These are phyloP conservation scores for Posidonia oceanica DNA, from an alignment of 116 monocot genomes.

Conservation along the genomic window DNA sequence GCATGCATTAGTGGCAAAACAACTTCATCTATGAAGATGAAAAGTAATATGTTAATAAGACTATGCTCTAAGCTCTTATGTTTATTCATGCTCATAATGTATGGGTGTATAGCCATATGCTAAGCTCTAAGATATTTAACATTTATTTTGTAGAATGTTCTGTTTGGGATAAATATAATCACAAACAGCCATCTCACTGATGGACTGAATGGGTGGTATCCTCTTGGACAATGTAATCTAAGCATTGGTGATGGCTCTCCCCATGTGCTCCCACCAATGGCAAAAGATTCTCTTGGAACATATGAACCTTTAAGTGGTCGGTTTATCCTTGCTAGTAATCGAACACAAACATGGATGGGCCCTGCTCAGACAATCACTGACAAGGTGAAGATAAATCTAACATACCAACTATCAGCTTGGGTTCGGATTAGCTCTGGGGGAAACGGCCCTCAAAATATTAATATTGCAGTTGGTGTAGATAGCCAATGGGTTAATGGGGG, in stretches of 20 bases:
- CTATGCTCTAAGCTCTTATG: neutral
- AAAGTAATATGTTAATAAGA: neutral
- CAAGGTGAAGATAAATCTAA: slow-evolving; percentile 37
- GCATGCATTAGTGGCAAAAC: neutral
- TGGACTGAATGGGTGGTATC: slow-evolving; percentile 63
- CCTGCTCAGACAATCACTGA: slow-evolving; percentile 73
- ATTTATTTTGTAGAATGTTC: slow-evolving; percentile 17
- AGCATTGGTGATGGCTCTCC: slow-evolving; percentile 52
- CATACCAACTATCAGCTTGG: slow-evolving; percentile 87
- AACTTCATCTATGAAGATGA: neutral
- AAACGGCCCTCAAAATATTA: slow-evolving; percentile 57
- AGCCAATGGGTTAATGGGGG: slow-evolving; percentile 74
- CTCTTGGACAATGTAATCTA: slow-evolving; percentile 64
- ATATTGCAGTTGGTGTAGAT: slow-evolving; percentile 65
- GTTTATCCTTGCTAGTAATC: slow-evolving; percentile 51
- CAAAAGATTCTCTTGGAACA: slow-evolving; percentile 43
- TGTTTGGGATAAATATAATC: slow-evolving; percentile 50
- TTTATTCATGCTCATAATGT: neutral
- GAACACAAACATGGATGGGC: slow-evolving; percentile 86
- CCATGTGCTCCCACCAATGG: slow-evolving; percentile 55
- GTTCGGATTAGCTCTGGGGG: slow-evolving; percentile 50
- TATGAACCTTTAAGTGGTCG: slow-evolving; percentile 47
- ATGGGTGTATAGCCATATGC: neutral
- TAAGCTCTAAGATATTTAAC: neutral
- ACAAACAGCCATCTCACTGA: slow-evolving; percentile 64